Evolutionary conservation across 768 basidiomycete genomes (phyloP).

Genomic region (Xanthoconium purpureum): DNA sequence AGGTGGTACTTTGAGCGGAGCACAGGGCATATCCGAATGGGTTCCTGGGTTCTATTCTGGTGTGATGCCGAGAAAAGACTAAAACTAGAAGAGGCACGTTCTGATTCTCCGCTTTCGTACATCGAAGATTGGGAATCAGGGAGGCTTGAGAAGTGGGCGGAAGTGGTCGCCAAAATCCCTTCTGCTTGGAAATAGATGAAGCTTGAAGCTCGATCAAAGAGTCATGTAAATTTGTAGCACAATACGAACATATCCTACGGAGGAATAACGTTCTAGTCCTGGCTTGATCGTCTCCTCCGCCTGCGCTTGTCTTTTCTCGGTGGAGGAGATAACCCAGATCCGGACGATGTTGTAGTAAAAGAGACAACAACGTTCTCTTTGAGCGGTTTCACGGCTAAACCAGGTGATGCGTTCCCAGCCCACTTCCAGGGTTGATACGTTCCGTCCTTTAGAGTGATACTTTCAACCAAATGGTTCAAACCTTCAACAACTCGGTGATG

Average conservation of each 20-base stretch:
- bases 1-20: conserved; percentile 99
- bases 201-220: background rate
- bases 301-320: conserved; percentile 31
- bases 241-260: background rate
- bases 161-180: conserved; percentile 66
- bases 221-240: conserved; percentile 16
- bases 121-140: conserved; percentile 77
- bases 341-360: conserved; percentile 26
- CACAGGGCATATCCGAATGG: conserved; percentile 83
- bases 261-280: background rate
- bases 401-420: conserved; percentile 32
- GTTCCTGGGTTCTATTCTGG: conserved; percentile 95
- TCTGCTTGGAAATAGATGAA: conserved; percentile 65
- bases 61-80: conserved; percentile 92
- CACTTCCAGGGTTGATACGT: conserved; percentile 50
- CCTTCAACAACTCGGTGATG: conserved; percentile 39
- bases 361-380: conserved; percentile 39
- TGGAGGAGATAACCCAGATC: conserved; percentile 19
- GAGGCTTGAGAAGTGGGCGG: conserved; percentile 65
- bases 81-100: conserved; percentile 62
- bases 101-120: conserved; percentile 64
- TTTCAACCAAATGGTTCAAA: conserved; percentile 35
- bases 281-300: conserved; percentile 25
- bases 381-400: conserved; percentile 16
- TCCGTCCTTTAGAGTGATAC: conserved; percentile 31